Conservation (phyloP, 1,284 basidiomycete genomes). For the Hortiboletus rubellus region DNA sequence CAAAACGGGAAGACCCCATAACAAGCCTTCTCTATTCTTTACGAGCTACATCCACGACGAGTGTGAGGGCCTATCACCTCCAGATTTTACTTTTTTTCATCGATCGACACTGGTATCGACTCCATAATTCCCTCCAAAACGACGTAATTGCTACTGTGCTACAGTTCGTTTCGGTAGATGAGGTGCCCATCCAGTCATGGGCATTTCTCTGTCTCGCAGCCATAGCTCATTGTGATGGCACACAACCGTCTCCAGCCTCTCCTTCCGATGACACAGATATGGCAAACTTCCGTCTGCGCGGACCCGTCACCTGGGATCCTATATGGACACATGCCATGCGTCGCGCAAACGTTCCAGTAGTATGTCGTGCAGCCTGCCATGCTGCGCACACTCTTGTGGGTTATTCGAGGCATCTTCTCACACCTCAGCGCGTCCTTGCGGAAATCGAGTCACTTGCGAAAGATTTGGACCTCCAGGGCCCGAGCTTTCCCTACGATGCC, state of each 20-base stretch:
- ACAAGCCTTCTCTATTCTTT: conserved; percentile 55
- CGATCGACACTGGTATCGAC: conserved; percentile 65
- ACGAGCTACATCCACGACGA: conserved; percentile 33
- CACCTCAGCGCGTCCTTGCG: conserved; percentile 53
- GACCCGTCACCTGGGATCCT: conserved; percentile 59
- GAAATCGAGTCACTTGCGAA: conserved; percentile 78
- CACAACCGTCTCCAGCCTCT: conserved; percentile 6
- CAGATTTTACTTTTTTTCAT: conserved; percentile 86
- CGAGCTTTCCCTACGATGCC: conserved; percentile 79
- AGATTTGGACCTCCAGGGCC: conserved; percentile 86
- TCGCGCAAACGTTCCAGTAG: conserved; percentile 60
- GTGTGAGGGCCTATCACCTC: conserved; percentile 54
- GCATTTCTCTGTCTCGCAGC: conserved; percentile 76
- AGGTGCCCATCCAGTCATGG: conserved; percentile 75
- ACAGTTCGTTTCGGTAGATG: conserved; percentile 64
- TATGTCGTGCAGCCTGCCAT: conserved; percentile 82
- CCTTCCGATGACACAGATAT: conserved; percentile 1
- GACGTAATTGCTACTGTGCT: conserved; percentile 57
- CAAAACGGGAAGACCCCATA: conserved; percentile 60
- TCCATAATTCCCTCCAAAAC: conserved; percentile 58
- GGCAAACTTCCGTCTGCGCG: conserved; percentile 11
- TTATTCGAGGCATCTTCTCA: conserved; percentile 45
- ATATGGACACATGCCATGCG: conserved; percentile 84
- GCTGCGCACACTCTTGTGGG: conserved; percentile 59
- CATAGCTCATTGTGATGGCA: conserved; percentile 54